phyloP scores from a whole-genome alignment of 306 rosid species.

The Ormosia semicastrata region DNA sequence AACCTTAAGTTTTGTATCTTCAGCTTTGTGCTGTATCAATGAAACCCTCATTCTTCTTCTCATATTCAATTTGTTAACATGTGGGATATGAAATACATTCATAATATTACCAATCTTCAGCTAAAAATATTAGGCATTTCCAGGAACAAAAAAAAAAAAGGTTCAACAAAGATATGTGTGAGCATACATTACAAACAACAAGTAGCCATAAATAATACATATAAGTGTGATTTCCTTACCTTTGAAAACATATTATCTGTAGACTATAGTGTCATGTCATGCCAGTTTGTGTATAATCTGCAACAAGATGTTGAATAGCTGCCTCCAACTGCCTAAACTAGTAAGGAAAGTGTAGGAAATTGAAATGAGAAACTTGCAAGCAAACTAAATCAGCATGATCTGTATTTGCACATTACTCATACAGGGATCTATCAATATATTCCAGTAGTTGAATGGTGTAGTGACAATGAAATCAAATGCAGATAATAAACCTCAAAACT shows the following conservation, averaged over 20 bases:
- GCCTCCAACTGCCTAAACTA: neutral
- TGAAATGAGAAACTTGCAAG: neutral
- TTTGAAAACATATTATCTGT: neutral
- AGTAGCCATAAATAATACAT: neutral
- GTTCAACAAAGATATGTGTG: neutral
- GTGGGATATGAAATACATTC: neutral
- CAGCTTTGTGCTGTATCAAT: too few species aligned
- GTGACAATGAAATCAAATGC: too few species aligned
- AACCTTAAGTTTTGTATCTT: too few species aligned
- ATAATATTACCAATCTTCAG: neutral
- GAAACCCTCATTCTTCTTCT: too few species aligned
- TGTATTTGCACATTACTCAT: neutral
- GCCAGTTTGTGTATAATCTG: neutral
- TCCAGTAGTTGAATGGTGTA: slow-evolving; percentile 2
- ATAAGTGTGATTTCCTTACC: neutral
- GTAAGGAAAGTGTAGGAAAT: neutral
- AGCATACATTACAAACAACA: neutral
- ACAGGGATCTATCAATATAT: neutral
- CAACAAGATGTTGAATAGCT: neutral
- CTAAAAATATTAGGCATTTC: neutral
- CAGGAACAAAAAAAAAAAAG: neutral
- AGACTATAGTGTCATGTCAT: neutral
- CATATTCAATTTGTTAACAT: too few species aligned
- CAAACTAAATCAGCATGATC: neutral
- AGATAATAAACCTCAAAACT: neutral